These are phyloP conservation scores for Cydonia oblonga DNA, from an alignment of 331 rosid genomes.

Conservation along the genomic window DNA sequence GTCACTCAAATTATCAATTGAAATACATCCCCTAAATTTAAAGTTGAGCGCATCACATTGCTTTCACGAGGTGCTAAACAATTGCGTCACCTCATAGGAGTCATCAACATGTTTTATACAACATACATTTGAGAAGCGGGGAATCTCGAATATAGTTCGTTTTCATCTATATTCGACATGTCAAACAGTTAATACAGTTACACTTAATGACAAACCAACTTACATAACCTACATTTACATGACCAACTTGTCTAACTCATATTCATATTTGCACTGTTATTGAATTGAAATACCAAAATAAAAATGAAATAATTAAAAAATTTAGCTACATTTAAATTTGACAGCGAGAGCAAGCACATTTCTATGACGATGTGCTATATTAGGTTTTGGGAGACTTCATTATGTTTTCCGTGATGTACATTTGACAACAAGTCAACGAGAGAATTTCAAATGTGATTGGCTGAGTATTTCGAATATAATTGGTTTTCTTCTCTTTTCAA, in stretches of 20 bases:
- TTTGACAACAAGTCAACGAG: neutral
- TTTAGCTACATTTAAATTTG: neutral
- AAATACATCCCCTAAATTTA: too few relatives aligned
- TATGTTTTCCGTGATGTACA: accelerated
- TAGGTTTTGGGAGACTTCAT: neutral
- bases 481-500: too few relatives aligned
- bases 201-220: neutral
- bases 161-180: too few relatives aligned
- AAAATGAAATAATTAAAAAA: too few relatives aligned
- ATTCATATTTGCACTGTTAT: neutral
- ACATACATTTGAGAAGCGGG: neutral
- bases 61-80: too few relatives aligned
- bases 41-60: neutral
- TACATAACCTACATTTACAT: neutral
- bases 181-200: neutral
- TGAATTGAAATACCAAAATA: neutral
- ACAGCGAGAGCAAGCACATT: neutral
- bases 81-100: neutral
- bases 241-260: neutral
- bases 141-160: neutral
- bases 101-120: neutral
- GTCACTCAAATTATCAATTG: too few relatives aligned
- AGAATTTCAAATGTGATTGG: too few relatives aligned
- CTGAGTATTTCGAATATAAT: too few relatives aligned
- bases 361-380: neutral